Evolutionary conservation across 179 eudicot species (phyloP).

Genomic region (Spinacia oleracea): DNA sequence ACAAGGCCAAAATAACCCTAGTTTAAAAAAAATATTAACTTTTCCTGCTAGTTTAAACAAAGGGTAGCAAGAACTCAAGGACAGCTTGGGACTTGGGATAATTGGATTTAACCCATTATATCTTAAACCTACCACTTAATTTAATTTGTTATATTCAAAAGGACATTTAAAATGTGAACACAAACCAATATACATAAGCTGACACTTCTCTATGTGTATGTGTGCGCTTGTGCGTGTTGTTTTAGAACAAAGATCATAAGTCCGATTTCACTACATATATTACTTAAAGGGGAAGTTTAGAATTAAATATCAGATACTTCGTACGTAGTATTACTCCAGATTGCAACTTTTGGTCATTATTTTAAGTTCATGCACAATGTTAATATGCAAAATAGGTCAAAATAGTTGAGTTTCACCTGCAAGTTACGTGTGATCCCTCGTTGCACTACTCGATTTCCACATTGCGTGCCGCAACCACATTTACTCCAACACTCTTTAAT

Average conservation of each 20-base stretch:
- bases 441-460: slow-evolving; percentile 53
- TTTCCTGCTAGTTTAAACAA: neutral
- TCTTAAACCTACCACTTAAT: neutral
- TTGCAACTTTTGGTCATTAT: neutral
- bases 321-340: too few relatives aligned
- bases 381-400: neutral
- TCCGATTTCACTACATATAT: neutral
- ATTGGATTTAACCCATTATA: neutral
- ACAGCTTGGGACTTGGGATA: neutral
- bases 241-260: neutral
- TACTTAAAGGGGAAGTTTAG: neutral
- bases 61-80: neutral
- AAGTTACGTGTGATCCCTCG: slow-evolving; percentile 41
- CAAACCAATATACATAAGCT: neutral
- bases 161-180: neutral
- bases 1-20: too few relatives aligned
- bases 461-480: slow-evolving; percentile 46
- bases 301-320: neutral
- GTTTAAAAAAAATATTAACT: too few relatives aligned
- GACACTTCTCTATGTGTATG: neutral
- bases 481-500: slow-evolving; percentile 56
- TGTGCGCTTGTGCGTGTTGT: neutral
- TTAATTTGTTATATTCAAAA: neutral
- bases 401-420: slow-evolving; percentile 35
- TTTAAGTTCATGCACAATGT: neutral